Percentiles rank a stretch among this genome's conserved stretches.
These are phyloP conservation scores for Coniochaeta hoffmannii DNA, from an alignment of 2,329 filamentous ascomycete species.

Conservation along the genomic window DNA sequence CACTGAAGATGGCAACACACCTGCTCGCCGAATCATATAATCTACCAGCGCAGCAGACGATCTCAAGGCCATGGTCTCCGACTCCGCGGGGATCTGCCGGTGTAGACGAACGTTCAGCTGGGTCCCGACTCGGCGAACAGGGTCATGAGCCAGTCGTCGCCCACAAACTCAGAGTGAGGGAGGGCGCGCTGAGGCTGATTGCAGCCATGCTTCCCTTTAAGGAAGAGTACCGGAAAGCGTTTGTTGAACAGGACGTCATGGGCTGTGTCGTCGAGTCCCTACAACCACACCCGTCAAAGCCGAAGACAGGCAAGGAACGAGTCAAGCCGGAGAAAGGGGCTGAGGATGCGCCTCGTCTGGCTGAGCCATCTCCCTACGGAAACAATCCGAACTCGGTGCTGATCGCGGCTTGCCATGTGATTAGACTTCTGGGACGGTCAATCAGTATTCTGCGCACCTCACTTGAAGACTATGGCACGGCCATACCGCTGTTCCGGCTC, in stretches of 20 bases:
- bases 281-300: slow-evolving; percentile 44
- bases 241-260: slow-evolving; percentile 76
- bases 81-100: slow-evolving; percentile 1
- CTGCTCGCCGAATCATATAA: slow-evolving; percentile 46
- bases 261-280: slow-evolving; percentile 80
- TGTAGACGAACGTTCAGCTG: slow-evolving; percentile 1
- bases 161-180: slow-evolving; percentile 70
- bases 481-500: slow-evolving; percentile 67
- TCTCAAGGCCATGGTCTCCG: slow-evolving; percentile 29
- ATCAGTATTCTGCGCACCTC: slow-evolving; percentile 78
- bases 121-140: slow-evolving; percentile 47
- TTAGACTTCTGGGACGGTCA: slow-evolving; percentile 76
- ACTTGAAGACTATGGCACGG: slow-evolving; percentile 78
- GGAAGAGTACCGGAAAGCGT: slow-evolving; percentile 73
- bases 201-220: slow-evolving; percentile 76
- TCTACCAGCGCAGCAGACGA: slow-evolving; percentile 26
- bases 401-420: slow-evolving; percentile 75
- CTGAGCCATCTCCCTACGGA: slow-evolving; percentile 41
- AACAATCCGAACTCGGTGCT: slow-evolving; percentile 70
- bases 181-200: slow-evolving; percentile 69
- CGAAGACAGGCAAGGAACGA: slow-evolving; percentile 34
- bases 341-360: slow-evolving; percentile 9
- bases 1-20: slow-evolving; percentile 36
- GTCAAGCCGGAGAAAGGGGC: slow-evolving; percentile 24
- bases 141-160: slow-evolving; percentile 52